Evolutionary conservation across 768 basidiomycete species (phyloP).

Genomic region (Guyanaporus albipodus): DNA sequence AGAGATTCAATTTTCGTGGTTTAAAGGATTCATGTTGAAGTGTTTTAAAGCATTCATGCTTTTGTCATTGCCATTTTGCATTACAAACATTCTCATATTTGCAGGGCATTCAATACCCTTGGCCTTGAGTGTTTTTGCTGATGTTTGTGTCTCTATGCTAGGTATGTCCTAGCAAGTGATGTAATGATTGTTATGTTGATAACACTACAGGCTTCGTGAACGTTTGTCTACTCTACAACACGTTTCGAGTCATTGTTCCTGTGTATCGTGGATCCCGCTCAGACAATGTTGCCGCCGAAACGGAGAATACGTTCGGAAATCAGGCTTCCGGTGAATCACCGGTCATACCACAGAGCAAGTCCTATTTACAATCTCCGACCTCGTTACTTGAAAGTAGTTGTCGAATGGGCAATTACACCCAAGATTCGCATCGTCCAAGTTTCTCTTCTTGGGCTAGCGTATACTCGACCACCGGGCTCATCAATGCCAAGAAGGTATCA

Average conservation of each 20-base stretch:
- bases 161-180: conserved; percentile 36
- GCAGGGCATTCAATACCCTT: conserved; percentile 49
- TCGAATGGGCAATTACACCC: not conserved
- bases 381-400: conserved; percentile 1
- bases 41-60: conserved; percentile 49
- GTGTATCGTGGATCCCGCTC: conserved; percentile 37
- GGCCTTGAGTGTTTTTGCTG: conserved; percentile 45
- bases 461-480: conserved; percentile 17
- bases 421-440: conserved; percentile 8
- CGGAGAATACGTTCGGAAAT: conserved; percentile 23
- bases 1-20: conserved; percentile 16
- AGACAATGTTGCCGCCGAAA: conserved; percentile 4
- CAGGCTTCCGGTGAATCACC: conserved; percentile 22
- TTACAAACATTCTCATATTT: conserved; percentile 45
- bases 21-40: conserved; percentile 3
- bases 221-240: conserved; percentile 64
- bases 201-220: conserved; percentile 53
- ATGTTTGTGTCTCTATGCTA: conserved; percentile 48
- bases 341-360: not conserved
- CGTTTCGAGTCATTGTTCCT: conserved; percentile 56
- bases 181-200: not conserved
- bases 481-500: conserved; percentile 7
- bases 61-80: conserved; percentile 55
- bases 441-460: conserved; percentile 15
- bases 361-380: not conserved